These are phyloP conservation scores for Tolypocladium sp. DNA, from an alignment of 2,329 filamentous ascomycete species.

Conservation along the genomic window DNA sequence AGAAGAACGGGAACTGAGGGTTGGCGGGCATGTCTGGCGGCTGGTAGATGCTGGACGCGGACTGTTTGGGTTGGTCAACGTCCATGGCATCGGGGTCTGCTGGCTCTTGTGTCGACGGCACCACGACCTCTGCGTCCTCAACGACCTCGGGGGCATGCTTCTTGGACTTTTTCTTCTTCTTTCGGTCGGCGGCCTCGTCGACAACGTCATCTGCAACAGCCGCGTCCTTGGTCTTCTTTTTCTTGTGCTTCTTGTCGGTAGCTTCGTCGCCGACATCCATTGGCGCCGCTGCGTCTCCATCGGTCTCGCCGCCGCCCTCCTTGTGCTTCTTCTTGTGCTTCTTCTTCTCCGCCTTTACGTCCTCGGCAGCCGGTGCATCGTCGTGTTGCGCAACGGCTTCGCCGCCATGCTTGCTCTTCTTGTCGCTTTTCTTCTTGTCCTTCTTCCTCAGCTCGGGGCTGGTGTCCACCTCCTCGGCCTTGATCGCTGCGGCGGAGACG, in stretches of 20 bases:
- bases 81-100: constrained; percentile 28
- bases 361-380: neutral
- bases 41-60: constrained; percentile 24
- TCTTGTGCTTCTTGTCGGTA: constrained; percentile 18
- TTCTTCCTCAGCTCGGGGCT: constrained; percentile 14
- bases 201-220: constrained; percentile 1
- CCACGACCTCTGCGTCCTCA: constrained; percentile 9
- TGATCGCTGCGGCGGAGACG: constrained; percentile 22
- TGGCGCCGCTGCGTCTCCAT: constrained; percentile 9
- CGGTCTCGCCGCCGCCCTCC: constrained; percentile 11
- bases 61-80: constrained; percentile 21
- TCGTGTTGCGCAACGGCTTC: constrained; percentile 8
- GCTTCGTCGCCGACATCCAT: constrained; percentile 6
- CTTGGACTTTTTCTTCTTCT: constrained; percentile 22
- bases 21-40: constrained; percentile 28
- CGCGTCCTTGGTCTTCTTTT: constrained; percentile 18
- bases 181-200: constrained; percentile 13
- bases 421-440: constrained; percentile 21
- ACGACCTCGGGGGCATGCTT: constrained; percentile 18
- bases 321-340: constrained; percentile 19
- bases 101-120: constrained; percentile 6
- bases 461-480: constrained; percentile 9
- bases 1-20: constrained; percentile 61
- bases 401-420: constrained; percentile 7
- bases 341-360: constrained; percentile 3